These are phyloP conservation scores for Stromatinia cepivora DNA, from an alignment of 2,329 filamentous ascomycete genomes.

Conservation along the genomic window DNA sequence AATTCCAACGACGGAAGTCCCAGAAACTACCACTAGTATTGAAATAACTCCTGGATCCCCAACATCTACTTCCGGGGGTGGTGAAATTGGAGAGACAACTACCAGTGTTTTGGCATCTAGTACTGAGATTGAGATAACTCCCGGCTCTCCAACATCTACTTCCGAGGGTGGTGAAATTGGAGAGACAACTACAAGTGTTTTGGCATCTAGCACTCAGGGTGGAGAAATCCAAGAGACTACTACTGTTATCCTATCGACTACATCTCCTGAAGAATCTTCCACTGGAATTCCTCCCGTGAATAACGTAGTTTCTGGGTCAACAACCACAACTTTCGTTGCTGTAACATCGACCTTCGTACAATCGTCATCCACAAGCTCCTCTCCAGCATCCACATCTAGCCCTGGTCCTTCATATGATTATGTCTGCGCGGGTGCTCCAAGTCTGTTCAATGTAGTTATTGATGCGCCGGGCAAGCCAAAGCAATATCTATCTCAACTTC, in stretches of 20 bases:
- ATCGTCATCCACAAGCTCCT: conserved; percentile 15
- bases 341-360: neutral
- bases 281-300: neutral
- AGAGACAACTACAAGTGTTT: neutral
- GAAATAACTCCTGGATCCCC: neutral
- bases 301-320: neutral
- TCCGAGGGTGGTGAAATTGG: neutral
- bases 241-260: neutral
- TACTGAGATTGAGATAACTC: neutral
- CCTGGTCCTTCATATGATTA: conserved; percentile 16
- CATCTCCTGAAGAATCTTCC: neutral
- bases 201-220: neutral
- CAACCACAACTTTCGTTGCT: neutral
- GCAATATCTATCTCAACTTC: conserved; percentile 24
- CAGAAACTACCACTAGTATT: neutral
- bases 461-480: conserved; percentile 23
- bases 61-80: too few relatives aligned
- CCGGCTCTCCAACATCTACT: neutral
- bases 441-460: conserved; percentile 24
- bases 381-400: neutral
- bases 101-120: neutral
- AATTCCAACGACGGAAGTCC: neutral
- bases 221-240: neutral
- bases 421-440: conserved; percentile 20
- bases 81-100: too few relatives aligned